These are phyloP conservation scores for Pseudozyma thailandica DNA, from an alignment of 1,284 basidiomycete species.

Conservation along the genomic window DNA sequence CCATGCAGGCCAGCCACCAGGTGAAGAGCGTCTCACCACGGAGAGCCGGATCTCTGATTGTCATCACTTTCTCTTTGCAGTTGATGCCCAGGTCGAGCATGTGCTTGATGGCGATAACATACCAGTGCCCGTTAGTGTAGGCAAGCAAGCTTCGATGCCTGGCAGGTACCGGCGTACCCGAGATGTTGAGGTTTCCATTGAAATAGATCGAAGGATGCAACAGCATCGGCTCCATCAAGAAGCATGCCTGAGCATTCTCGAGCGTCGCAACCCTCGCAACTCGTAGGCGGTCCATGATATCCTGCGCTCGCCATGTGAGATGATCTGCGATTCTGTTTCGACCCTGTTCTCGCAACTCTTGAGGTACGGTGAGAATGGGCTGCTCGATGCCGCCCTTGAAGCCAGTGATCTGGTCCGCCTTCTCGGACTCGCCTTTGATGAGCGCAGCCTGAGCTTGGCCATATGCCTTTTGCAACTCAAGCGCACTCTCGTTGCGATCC, in stretches of 20 bases:
- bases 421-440: slow-evolving; percentile 38
- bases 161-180: slow-evolving; percentile 28
- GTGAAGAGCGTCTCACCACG: slow-evolving; percentile 72
- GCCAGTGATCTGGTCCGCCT: slow-evolving; percentile 43
- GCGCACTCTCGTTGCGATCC: slow-evolving; percentile 77
- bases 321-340: slow-evolving; percentile 82
- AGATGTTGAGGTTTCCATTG: slow-evolving; percentile 32
- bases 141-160: slow-evolving; percentile 32
- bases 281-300: slow-evolving; percentile 78
- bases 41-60: slow-evolving; percentile 41
- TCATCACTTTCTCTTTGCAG: slow-evolving; percentile 46
- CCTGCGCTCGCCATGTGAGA: slow-evolving; percentile 73
- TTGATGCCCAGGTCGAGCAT: slow-evolving; percentile 56
- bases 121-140: slow-evolving; percentile 52
- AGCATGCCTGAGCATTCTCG: slow-evolving; percentile 75
- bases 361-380: slow-evolving; percentile 44
- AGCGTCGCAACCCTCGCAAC: slow-evolving; percentile 81
- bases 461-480: slow-evolving; percentile 40
- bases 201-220: slow-evolving; percentile 36
- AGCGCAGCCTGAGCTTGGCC: slow-evolving; percentile 41
- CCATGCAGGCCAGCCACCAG: slow-evolving; percentile 78
- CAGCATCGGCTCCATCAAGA: slow-evolving; percentile 54
- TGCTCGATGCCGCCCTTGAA: slow-evolving; percentile 50
- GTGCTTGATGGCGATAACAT: slow-evolving; percentile 49
- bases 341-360: slow-evolving; percentile 66